Evolutionary conservation across 371 early-diverging fungal genomes (phyloP), one percentile per base, ranked within the genome.

Genomic region (Haplosporangium sp.): DNA sequence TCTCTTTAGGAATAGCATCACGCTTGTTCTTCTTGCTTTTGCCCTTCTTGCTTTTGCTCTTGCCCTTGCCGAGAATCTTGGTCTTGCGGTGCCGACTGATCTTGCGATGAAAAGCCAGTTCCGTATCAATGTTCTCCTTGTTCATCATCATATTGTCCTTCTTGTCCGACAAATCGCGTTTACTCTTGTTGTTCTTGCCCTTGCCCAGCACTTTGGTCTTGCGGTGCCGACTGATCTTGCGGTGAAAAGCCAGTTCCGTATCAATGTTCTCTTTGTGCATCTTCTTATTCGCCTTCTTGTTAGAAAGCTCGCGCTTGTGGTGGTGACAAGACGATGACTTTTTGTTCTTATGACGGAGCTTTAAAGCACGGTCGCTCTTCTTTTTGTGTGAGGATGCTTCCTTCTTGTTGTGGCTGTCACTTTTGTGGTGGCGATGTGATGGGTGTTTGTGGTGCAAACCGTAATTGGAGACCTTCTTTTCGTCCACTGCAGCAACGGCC

Each of bases 81-180:
- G 50, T 42, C 64, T 70, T 76, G 67, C 67, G 71, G 48, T 59
- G 57, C 2, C 67, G 63, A 21, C 67, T 67, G 57, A 76, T 63
- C 56, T 59, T 59, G 62, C 72, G 71, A 54, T 71, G 77, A 57
- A 71, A 71, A 1, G 71, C 72, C 41, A 63, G 43, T 54, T 70
- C 67, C 0, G 70, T 42, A 9, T 70, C 71, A 2, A 10, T 40
- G 10, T 58, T 52, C 55, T 45, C 21, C 6, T 51, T 45, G 29
- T 8, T 36, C 53, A 66, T 52, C 55, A 59, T 52, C 40, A 54
- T 50, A 8, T 18, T 42, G 29, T 11, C n/a, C 48, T 60, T 8
- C 41, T 56, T 56, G 2, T 41, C 40, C 18, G 36, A 36, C 40
- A 9, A 23, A 11, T 60, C 55, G 18, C 10, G 14, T 21, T 60